Base-by-base conservation (phyloP, 1,284 basidiomycete species). In the Tylopilus sp. region DNA sequence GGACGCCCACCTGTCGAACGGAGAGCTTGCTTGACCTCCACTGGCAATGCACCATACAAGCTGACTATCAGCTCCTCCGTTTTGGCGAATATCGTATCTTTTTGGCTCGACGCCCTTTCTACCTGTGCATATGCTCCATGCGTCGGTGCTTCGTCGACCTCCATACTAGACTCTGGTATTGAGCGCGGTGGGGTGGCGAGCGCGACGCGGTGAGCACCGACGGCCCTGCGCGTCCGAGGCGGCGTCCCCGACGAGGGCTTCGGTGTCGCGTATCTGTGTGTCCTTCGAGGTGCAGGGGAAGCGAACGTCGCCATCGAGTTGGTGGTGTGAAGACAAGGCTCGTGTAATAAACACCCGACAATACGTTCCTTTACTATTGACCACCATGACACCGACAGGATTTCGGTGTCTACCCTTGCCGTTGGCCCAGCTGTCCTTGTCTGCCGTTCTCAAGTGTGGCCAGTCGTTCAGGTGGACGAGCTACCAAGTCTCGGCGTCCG, bases 391-490 rank as follows among this genome's bases (percentile, higher is more conserved):
- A 25, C 62, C 57, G 40, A 28, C 70, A 36, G 78, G 77, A n/a
- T 90, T 90, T 60, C 77, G 74, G 33, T 71, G 77, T 26, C 72
- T 92, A 14, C 79, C 84, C 5, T 66, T 91, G 4, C 73, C 85
- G 17, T 63, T 82, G n/a, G 70, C 71, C 11, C 88, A 91, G 65
- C 74, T 92, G 25, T 88, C 83, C 29, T 76, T 92, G 37, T 72
- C 83, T 49, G 83, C 84, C 2, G 89, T 91, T 10, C 74, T 92
- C 10, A 86, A 83, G 67, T 91, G 86, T 55, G 89, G 89, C 3
- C 89, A 92, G 64, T 89, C 88, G 4, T 92, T 92, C 67, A 84
- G 90, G 29, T 92, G 90, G 90, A 76, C 76, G 24, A 74, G 74
- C n/a, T 71, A 80, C 53, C 75, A 63, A 22, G 37, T 56, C 22